These are phyloP conservation scores for Tolypocladium sp. DNA, from an alignment of 2,329 filamentous ascomycete genomes.

Conservation along the genomic window DNA sequence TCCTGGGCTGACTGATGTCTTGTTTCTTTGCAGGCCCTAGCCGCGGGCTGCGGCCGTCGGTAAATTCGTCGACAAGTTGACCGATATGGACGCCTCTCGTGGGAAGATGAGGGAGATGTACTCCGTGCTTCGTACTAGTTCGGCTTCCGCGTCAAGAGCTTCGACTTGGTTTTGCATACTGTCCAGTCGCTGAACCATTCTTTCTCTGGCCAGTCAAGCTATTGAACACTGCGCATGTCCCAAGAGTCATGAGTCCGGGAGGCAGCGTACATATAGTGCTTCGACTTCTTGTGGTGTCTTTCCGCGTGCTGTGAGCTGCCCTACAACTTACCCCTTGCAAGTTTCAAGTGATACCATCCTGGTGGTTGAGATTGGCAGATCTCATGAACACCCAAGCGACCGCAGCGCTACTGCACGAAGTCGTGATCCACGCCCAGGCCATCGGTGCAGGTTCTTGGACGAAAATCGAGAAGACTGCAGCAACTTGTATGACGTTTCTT, in stretches of 20 bases:
- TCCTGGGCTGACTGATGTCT: slow-evolving; percentile 3
- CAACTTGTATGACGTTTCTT: background rate
- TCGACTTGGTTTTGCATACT: background rate
- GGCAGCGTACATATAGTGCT: background rate
- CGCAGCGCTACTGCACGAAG: background rate
- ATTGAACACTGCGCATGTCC: background rate
- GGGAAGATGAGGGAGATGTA: background rate
- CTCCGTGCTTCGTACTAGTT: background rate
- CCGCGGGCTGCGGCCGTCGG: slow-evolving; percentile 9
- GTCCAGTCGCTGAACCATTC: background rate
- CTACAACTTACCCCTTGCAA: background rate
- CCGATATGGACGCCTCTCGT: background rate
- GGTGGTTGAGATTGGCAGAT: background rate
- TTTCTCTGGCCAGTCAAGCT: background rate
- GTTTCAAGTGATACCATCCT: background rate
- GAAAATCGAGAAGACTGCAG: background rate
- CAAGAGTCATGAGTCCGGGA: background rate
- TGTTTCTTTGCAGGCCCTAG: slow-evolving; percentile 1
- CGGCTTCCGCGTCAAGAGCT: background rate
- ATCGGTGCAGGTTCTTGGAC: background rate
- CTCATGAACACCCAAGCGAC: background rate
- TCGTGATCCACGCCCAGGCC: background rate
- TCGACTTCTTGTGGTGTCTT: background rate
- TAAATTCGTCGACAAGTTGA: background rate
- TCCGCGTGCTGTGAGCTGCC: background rate